Percentiles rank a stretch among this genome's conserved stretches.
These are phyloP conservation scores for Dimocarpus longan DNA, from an alignment of 345 rosid species.

Conservation along the genomic window DNA sequence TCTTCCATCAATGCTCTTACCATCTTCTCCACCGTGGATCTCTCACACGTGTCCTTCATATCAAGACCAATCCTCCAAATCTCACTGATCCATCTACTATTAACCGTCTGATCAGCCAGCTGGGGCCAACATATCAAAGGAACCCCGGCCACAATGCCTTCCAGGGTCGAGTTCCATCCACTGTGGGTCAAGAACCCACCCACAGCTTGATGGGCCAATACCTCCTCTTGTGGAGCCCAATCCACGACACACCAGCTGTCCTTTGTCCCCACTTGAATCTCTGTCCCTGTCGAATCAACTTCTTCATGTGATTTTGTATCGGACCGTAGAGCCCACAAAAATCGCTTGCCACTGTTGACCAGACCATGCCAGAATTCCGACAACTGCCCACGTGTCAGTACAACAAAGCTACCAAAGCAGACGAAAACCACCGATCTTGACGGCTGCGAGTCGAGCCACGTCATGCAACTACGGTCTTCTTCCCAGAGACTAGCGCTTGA, in stretches of 20 bases:
- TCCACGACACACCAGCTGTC: slow-evolving; percentile 17
- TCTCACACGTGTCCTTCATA: slow-evolving; percentile 32
- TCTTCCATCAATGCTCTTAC: slow-evolving; percentile 25
- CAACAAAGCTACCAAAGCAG: slow-evolving; percentile 26
- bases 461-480: slow-evolving; percentile 21
- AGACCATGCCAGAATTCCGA: slow-evolving; percentile 27
- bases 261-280: neutral
- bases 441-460: slow-evolving; percentile 25
- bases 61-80: slow-evolving; percentile 39
- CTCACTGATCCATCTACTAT: slow-evolving; percentile 34
- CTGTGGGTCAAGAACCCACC: slow-evolving; percentile 44
- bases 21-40: slow-evolving; percentile 25
- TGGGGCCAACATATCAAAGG: slow-evolving; percentile 44
- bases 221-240: slow-evolving; percentile 33
- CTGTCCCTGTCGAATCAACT: neutral
- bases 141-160: slow-evolving; percentile 36
- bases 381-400: slow-evolving; percentile 10
- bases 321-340: slow-evolving; percentile 28
- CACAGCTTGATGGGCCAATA: slow-evolving; percentile 32
- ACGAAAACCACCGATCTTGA: slow-evolving; percentile 16
- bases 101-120: slow-evolving; percentile 37
- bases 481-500: neutral
- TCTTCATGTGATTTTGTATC: neutral
- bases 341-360: slow-evolving; percentile 10
- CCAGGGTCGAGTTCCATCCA: slow-evolving; percentile 35